Evolutionary conservation across 139 green algal species (phyloP).

Genomic region (Tetraselmis chui): DNA sequence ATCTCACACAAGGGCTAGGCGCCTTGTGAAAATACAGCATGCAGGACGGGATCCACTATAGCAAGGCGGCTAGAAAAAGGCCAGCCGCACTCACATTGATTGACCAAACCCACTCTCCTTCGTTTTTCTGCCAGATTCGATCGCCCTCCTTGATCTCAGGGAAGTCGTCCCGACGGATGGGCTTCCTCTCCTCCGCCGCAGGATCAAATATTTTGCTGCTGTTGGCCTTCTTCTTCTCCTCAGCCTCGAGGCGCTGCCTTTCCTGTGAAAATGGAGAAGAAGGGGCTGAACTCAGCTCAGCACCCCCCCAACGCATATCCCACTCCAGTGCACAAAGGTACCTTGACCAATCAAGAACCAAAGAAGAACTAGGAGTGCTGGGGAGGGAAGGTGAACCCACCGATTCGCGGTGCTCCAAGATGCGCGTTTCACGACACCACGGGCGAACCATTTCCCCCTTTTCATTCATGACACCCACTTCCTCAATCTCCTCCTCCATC

Average conservation of each 20-base stretch:
- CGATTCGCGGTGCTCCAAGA: constrained; percentile 71
- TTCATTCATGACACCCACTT: constrained; percentile 53
- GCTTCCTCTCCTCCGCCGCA: constrained; percentile 6
- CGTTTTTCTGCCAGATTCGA: constrained; percentile 56
- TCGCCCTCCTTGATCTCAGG: constrained; percentile 39
- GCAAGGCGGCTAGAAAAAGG: no score
- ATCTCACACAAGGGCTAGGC: no score
- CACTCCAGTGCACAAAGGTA: background rate
- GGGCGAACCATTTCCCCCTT: constrained; percentile 61
- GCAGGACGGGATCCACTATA: no score
- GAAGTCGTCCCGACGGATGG: constrained; percentile 18
- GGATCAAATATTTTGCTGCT: constrained; percentile 4
- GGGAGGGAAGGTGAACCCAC: constrained; percentile 13
- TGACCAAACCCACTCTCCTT: constrained; percentile 36
- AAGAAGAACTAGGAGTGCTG: background rate
- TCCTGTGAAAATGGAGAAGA: constrained; percentile 14
- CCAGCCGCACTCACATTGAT: constrained; percentile 13
- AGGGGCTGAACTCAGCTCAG: background rate
- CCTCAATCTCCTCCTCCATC: constrained; percentile 36
- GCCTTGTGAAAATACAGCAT: no score
- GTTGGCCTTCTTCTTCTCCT: constrained; percentile 25
- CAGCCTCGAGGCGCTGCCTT: constrained; percentile 35
- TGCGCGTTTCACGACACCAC: constrained; percentile 70
- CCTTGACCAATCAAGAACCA: background rate
- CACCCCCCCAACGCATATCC: background rate